A percentile compares a stretch with the other conserved stretches of the same genome.
Evolutionary conservation across 2,329 filamentous ascomycete species (phyloP).

Genomic region (Verticillium albo-atrum): DNA sequence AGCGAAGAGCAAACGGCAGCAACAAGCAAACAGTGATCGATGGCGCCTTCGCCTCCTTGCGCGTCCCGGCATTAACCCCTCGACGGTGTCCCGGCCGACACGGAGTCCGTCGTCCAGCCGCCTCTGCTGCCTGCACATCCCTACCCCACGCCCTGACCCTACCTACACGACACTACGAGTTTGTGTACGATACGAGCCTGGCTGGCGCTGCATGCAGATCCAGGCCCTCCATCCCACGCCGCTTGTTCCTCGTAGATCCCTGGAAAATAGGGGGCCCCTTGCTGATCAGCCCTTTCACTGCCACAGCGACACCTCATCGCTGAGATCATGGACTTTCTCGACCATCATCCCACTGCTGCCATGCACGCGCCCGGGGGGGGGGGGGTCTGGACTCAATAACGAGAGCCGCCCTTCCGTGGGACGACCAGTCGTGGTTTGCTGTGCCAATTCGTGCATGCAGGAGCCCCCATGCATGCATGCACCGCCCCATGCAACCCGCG

Average conservation of each 20-base stretch:
- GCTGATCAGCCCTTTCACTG: background rate
- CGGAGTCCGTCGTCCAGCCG: background rate
- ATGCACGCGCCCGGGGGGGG: background rate
- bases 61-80: background rate
- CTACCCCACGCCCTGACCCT: background rate
- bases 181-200: background rate
- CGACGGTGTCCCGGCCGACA: background rate
- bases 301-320: background rate
- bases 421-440: background rate
- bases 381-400: background rate
- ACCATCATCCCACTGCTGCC: background rate
- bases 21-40: too few species aligned
- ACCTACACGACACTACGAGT: too few species aligned
- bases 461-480: background rate
- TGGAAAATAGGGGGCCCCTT: background rate
- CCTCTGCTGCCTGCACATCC: background rate
- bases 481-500: background rate
- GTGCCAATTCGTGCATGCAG: background rate
- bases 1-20: too few species aligned
- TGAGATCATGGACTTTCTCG: background rate
- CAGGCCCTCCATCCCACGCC: background rate
- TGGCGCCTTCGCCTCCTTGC: background rate
- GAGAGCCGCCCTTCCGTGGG: background rate
- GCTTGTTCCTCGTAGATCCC: background rate
- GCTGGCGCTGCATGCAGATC: background rate